Conservation (phyloP, 345 rosid species). For the Arabidopsis arenosa region DNA sequence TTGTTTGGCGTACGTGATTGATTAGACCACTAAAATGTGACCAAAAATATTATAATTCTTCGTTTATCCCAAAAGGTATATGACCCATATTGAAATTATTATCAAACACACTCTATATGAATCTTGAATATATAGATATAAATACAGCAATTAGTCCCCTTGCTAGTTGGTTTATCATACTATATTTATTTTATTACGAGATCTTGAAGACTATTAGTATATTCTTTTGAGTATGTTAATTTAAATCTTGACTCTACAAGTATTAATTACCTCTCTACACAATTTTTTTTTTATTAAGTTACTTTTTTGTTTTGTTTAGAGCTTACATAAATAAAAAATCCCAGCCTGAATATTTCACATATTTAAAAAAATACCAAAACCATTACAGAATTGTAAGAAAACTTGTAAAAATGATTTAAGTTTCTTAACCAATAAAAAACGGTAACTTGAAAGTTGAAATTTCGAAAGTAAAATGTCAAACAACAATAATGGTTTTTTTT, state of each 20-base stretch:
- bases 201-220: conserved; percentile 11
- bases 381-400: background rate
- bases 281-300: background rate
- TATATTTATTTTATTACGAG: background rate
- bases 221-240: background rate
- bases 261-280: background rate
- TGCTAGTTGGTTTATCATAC: background rate
- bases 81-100: conserved; percentile 35
- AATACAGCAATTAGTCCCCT: background rate
- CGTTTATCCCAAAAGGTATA: conserved; percentile 42
- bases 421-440: background rate
- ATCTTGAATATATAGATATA: conserved; percentile 21
- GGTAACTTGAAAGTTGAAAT: background rate
- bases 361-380: background rate
- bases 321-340: background rate
- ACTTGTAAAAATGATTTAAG: background rate
- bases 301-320: too few relatives aligned
- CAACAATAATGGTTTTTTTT: background rate
- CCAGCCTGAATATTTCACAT: background rate
- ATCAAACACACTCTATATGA: conserved; percentile 3
- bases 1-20: conserved; percentile 35
- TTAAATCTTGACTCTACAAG: conserved; percentile 3
- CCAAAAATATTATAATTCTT: conserved; percentile 23
- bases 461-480: conserved; percentile 18
- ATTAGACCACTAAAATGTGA: conserved; percentile 26